Evolutionary conservation across 2,329 filamentous ascomycete species (phyloP), one percentile per base, ranked within the genome.

Genomic region (Lachnellula suecica): DNA sequence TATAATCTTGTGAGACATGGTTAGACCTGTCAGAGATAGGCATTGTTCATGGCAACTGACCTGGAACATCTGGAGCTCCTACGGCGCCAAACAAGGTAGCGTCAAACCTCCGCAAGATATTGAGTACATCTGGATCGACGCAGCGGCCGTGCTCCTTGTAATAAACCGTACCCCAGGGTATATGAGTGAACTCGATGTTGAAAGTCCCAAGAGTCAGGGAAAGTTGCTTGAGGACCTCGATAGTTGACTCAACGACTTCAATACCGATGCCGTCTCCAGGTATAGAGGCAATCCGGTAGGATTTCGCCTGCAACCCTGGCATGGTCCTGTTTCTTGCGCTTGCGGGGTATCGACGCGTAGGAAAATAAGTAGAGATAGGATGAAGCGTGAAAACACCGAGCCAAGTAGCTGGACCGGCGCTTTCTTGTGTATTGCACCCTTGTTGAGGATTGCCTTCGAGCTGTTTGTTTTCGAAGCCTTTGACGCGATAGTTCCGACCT

Each of bases 261-360:
- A 73, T 72, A 22, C 83, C 82, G 44, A 86, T 84, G 24, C 83
- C 81, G 64, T 86, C 81, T n/a, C 79, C 80, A 5, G 83, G 77
- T 55, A 86, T 82, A 31, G 81, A 77, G 53, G 81, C 77, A 57
- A 84, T 78, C n/a, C n/a, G n/a, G n/a, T n/a, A n/a, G n/a, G n/a
- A n/a, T n/a, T n/a, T n/a, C n/a, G n/a, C n/a, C n/a, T n/a, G n/a
- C n/a, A n/a, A n/a, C n/a, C n/a, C n/a, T n/a, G n/a, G n/a, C n/a
- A n/a, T n/a, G n/a, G n/a, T n/a, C n/a, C n/a, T n/a, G n/a, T n/a
- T n/a, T n/a, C n/a, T n/a, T n/a, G n/a, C n/a, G n/a, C n/a, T n/a
- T n/a, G n/a, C n/a, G n/a, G n/a, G n/a, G n/a, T n/a, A n/a, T n/a
- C n/a, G n/a, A n/a, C n/a, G n/a, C n/a, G n/a, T n/a, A n/a, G n/a